phyloP scores from a whole-genome alignment of 2,329 filamentous ascomycete genomes.

The Cladosporium oxysporum region DNA sequence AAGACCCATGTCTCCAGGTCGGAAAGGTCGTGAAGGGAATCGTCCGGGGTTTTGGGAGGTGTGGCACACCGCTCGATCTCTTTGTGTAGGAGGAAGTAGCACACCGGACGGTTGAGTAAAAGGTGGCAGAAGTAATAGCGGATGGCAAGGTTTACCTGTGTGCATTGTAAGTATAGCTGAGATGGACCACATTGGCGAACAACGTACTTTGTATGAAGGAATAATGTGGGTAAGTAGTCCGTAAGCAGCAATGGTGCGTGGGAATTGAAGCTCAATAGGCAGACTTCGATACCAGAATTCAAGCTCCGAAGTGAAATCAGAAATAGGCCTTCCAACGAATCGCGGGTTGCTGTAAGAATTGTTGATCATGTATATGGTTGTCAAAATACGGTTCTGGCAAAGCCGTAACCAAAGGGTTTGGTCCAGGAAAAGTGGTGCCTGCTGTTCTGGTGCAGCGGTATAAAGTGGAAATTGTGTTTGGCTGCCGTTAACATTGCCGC shows the following conservation, averaged over 20 bases:
- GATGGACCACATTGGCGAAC: not conserved
- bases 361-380: conserved; percentile 21
- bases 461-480: conserved; percentile 19
- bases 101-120: conserved; percentile 15
- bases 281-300: conserved; percentile 21
- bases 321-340: conserved; percentile 17
- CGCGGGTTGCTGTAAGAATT: conserved; percentile 21
- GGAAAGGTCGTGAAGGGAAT: conserved; percentile 14
- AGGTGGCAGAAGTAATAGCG: conserved; percentile 22
- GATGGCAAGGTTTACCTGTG: conserved; percentile 17
- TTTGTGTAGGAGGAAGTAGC: conserved; percentile 20
- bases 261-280: conserved; percentile 20
- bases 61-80: conserved; percentile 21
- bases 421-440: conserved; percentile 19
- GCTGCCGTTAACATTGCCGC: conserved; percentile 20
- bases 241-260: conserved; percentile 19
- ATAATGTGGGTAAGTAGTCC: conserved; percentile 18
- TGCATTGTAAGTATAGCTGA: not conserved
- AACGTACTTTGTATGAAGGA: conserved; percentile 19
- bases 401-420: conserved; percentile 19
- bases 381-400: conserved; percentile 19
- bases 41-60: conserved; percentile 18
- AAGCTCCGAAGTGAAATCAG: conserved; percentile 18
- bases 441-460: conserved; percentile 19
- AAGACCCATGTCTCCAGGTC: conserved; percentile 21